These are phyloP conservation scores for Phaeosphaeriaceae sp. DNA, from an alignment of 2,329 filamentous ascomycete species.

Conservation along the genomic window DNA sequence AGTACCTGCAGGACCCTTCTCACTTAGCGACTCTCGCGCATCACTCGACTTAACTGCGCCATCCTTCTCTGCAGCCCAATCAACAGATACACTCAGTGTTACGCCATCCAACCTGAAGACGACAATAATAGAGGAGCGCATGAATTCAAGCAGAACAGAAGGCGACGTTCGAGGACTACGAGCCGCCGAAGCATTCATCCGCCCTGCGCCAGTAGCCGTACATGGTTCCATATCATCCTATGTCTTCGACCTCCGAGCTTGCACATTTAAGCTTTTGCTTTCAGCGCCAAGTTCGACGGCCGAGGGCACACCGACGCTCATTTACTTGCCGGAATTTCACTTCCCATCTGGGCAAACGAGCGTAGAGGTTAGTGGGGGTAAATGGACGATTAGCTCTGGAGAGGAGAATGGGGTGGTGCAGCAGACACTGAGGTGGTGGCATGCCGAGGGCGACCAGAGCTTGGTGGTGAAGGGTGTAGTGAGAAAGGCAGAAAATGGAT, in stretches of 20 bases:
- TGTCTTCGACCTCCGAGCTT: slow-evolving; percentile 82
- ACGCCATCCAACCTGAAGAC: slow-evolving; percentile 78
- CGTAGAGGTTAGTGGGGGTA: slow-evolving; percentile 81
- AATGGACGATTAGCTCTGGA: slow-evolving; percentile 83
- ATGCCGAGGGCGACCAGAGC: slow-evolving; percentile 81
- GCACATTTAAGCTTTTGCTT: slow-evolving; percentile 76
- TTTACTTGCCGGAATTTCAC: slow-evolving; percentile 91
- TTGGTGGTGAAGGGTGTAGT: slow-evolving; percentile 78
- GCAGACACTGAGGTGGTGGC: slow-evolving; percentile 91
- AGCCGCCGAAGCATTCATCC: slow-evolving; percentile 90
- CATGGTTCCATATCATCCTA: slow-evolving; percentile 74
- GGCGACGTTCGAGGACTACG: slow-evolving; percentile 67
- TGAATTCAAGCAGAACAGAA: slow-evolving; percentile 42
- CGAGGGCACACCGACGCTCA: slow-evolving; percentile 74
- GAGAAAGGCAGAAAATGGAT: slow-evolving; percentile 57
- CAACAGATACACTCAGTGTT: slow-evolving; percentile 59
- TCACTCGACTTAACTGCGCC: slow-evolving; percentile 59
- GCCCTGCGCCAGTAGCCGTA: slow-evolving; percentile 78
- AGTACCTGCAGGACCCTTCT: slow-evolving; percentile 59
- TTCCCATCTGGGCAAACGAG: slow-evolving; percentile 77
- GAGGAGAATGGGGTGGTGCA: slow-evolving; percentile 72
- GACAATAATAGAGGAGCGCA: slow-evolving; percentile 66
- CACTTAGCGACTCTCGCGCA: slow-evolving; percentile 57
- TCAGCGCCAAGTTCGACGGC: slow-evolving; percentile 64
- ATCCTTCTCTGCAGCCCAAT: slow-evolving; percentile 61